Evolutionary conservation across 1,139 yeast species (phyloP).

Genomic region (Hyphopichia khmerensis): DNA sequence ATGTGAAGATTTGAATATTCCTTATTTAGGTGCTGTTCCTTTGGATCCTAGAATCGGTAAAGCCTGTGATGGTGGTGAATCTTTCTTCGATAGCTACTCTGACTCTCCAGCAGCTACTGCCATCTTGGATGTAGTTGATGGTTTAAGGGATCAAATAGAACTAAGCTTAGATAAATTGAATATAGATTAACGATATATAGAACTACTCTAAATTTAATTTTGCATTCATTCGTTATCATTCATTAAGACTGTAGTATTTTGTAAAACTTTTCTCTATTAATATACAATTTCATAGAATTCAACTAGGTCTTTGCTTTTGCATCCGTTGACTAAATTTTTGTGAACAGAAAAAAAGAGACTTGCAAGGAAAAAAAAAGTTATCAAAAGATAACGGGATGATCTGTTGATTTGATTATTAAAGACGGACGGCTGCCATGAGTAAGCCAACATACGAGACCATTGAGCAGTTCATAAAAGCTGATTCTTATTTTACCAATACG

Average conservation of each 20-base stretch:
- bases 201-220: too few relatives aligned
- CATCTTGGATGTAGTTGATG: conserved; percentile 78
- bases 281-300: too few relatives aligned
- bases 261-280: too few relatives aligned
- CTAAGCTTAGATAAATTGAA: conserved; percentile 13
- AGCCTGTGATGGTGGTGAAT: conserved; percentile 86
- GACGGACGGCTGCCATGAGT: too few relatives aligned
- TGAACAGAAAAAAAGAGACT: too few relatives aligned
- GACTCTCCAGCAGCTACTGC: conserved; percentile 94
- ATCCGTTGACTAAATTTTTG: too few relatives aligned
- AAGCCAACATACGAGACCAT: conserved; percentile 2
- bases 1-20: conserved; percentile 74
- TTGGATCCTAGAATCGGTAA: conserved; percentile 92
- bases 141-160: conserved; percentile 48
- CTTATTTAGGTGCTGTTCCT: conserved; percentile 89
- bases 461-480: conserved; percentile 14
- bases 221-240: too few relatives aligned
- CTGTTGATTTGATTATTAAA: background rate
- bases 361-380: too few relatives aligned
- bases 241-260: too few relatives aligned
- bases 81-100: conserved; percentile 78
- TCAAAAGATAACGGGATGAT: too few relatives aligned
- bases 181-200: too few relatives aligned
- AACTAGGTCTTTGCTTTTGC: too few relatives aligned
- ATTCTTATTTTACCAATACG: conserved; percentile 39